Base-by-base conservation (phyloP, 306 rosid species). In the Elaeagnus macrophylla region DNA sequence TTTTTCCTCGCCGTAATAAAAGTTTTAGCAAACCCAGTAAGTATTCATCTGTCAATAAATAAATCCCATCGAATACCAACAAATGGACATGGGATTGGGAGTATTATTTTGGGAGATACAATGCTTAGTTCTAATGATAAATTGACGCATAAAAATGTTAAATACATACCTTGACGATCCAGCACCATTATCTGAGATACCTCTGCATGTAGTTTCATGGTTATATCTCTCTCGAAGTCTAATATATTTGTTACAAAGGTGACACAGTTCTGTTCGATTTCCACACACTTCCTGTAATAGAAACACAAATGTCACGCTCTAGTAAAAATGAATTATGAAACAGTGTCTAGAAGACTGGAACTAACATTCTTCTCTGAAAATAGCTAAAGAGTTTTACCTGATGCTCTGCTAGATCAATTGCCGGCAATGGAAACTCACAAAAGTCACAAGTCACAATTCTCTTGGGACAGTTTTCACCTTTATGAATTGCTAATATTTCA, bases 371-470 rank as follows among this genome's bases (percentile, higher is more conserved):
- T 37, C 70, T 59, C 46, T 63, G 8, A 9, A 57, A 67, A 61
- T 46, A 38, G 38, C 37, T 51, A 14, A 50, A 4, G n/a, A 12
- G 13, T 35, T 38, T 17, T 77, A 84, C 94, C 90, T 84, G 96
- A 77, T 88, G 96, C 65, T 88, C 94, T 9, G 72, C 79, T 60
- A 88, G 73, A 77, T 88, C 96, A 69, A 81, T 59, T 46, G 85
- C 96, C 3, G 90, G 88, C 71, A 79, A 72, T 54, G 96, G 96
- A 65, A 88, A 84, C 72, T 88, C 96, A 56, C 96, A 88, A 69
- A 81, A 88, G 58, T 88, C 94, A 42, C 96, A 88, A 0, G 90
- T 81, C 50, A 67, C 94, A 50, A 88, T 79, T 67, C 94, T 79
- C 67, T 68, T 81, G 36, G 90, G 83, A 68, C 96, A 88, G 50